These are phyloP conservation scores for Tuber calosporum DNA, from an alignment of 495 filamentous ascomycete species.

Conservation along the genomic window DNA sequence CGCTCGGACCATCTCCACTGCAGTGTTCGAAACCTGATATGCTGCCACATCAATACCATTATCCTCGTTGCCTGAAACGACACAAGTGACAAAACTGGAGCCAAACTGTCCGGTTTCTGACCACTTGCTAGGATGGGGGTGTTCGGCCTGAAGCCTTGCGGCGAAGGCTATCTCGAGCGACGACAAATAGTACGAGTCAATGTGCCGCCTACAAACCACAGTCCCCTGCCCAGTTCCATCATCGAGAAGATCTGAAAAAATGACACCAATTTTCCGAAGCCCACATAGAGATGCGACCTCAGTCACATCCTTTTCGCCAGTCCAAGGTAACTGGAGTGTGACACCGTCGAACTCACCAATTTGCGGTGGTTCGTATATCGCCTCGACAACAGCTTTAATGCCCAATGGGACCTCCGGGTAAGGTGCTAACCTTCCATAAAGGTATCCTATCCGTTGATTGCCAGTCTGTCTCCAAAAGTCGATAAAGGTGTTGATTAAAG, in stretches of 20 bases:
- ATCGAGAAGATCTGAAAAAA: conserved; percentile 90
- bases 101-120: conserved; percentile 91
- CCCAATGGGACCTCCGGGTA: conserved; percentile 90
- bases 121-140: conserved; percentile 93
- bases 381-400: conserved; percentile 93
- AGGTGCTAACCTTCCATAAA: conserved; percentile 86
- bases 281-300: conserved; percentile 77
- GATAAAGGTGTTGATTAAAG: conserved; percentile 75
- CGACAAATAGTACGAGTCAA: conserved; percentile 89
- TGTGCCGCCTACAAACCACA: conserved; percentile 91
- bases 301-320: conserved; percentile 74
- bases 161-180: conserved; percentile 89
- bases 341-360: conserved; percentile 84
- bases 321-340: conserved; percentile 71
- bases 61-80: conserved; percentile 83
- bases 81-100: conserved; percentile 94
- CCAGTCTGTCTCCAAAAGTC: conserved; percentile 82
- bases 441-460: conserved; percentile 74
- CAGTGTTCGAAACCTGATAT: conserved; percentile 90
- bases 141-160: conserved; percentile 72
- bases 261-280: conserved; percentile 82
- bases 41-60: conserved; percentile 81
- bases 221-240: conserved; percentile 69
- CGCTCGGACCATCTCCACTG: conserved; percentile 92
- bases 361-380: conserved; percentile 95